A percentile compares a stretch with the other conserved stretches of the same genome.
phyloP scores from a whole-genome alignment of 2,329 filamentous ascomycete species.

The Xylogone sp. region DNA sequence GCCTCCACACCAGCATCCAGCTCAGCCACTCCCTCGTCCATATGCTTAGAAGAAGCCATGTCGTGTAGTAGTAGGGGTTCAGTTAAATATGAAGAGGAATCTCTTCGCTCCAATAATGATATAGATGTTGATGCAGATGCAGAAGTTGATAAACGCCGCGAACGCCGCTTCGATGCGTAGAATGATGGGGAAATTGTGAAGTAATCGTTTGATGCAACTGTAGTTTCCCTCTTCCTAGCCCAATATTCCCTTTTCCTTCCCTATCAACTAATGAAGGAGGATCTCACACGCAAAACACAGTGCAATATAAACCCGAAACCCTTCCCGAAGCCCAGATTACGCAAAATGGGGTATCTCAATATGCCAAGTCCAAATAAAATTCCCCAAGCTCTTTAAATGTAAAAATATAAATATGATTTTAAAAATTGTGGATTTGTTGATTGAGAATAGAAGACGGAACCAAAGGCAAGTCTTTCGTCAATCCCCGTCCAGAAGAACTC shows the following conservation, averaged over 20 bases:
- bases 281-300: too few relatives aligned
- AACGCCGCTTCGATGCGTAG: neutral
- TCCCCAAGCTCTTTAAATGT: too few relatives aligned
- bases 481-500: neutral
- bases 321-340: too few relatives aligned
- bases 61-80: neutral
- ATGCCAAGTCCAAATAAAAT: too few relatives aligned
- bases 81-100: neutral
- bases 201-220: neutral
- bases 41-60: neutral
- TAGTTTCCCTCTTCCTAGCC: too few relatives aligned
- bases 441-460: neutral
- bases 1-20: neutral
- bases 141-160: neutral
- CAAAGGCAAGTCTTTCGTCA: neutral
- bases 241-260: too few relatives aligned
- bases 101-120: neutral
- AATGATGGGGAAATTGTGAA: neutral
- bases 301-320: too few relatives aligned
- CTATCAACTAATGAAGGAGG: too few relatives aligned
- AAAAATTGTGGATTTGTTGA: too few relatives aligned
- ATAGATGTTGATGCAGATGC: neutral
- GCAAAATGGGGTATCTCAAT: too few relatives aligned
- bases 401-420: too few relatives aligned
- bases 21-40: neutral